Evolutionary conservation across 306 rosid genomes (phyloP).

Genomic region (Macrotyloma uniflorum): DNA sequence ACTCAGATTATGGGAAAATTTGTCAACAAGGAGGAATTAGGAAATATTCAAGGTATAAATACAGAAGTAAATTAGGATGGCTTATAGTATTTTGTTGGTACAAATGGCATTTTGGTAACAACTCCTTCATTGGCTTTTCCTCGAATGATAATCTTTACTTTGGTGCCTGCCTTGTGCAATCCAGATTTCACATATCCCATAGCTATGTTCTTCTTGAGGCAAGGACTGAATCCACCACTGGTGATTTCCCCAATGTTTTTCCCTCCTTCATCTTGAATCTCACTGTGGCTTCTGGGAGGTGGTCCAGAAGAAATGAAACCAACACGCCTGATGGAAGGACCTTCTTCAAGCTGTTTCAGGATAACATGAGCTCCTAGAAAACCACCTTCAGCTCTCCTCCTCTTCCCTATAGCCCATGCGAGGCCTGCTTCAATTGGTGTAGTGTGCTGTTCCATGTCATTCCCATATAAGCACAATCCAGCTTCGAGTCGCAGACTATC

Average conservation of each 20-base stretch:
- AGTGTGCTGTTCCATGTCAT: conserved; percentile 89
- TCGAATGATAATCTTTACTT: conserved; percentile 81
- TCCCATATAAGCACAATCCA: conserved; percentile 91
- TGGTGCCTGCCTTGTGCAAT: conserved; percentile 91
- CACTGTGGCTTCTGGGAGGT: conserved; percentile 95
- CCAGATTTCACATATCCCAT: conserved; percentile 99
- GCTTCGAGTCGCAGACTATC: conserved; percentile 98
- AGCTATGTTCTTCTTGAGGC: conserved; percentile 94
- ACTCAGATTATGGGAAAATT: conserved; percentile 43
- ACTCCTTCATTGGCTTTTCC: conserved; percentile 91
- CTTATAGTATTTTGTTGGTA: conserved; percentile 95
- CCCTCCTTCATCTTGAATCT: conserved; percentile 84
- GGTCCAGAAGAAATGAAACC: conserved; percentile 94
- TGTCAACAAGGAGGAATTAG: conserved; percentile 30
- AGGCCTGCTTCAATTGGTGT: conserved; percentile 98
- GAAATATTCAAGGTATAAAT: conserved; percentile 32
- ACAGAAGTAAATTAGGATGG: conserved; percentile 54
- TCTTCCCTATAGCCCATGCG: conserved; percentile 96
- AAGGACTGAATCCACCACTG: conserved; percentile 99
- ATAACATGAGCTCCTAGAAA: conserved; percentile 90
- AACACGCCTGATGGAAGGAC: conserved; percentile 85
- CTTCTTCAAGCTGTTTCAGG: conserved; percentile 78
- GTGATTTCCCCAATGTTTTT: conserved; percentile 89
- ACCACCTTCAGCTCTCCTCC: conserved; percentile 98
- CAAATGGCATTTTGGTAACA: conserved; percentile 95